phyloP scores from a whole-genome alignment of 2,329 filamentous ascomycete species.

The Aspergillus tanneri region DNA sequence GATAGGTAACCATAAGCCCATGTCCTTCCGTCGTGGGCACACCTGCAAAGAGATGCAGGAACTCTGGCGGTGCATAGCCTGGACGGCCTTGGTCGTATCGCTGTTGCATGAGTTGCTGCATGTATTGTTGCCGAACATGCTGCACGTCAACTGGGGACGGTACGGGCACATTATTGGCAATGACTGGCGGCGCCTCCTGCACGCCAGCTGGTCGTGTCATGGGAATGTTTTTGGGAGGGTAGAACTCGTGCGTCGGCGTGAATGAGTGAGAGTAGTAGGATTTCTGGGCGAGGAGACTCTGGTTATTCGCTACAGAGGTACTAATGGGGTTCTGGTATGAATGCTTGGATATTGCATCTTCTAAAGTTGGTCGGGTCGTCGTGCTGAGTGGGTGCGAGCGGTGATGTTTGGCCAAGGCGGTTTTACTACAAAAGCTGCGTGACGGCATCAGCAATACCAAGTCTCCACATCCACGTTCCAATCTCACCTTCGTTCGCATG shows the following conservation, averaged over 20 bases:
- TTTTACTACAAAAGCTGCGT: constrained; percentile 42
- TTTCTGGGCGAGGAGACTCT: too few relatives aligned
- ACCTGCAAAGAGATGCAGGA: constrained; percentile 27
- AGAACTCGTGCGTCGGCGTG: constrained; percentile 38
- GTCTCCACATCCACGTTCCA: too few relatives aligned
- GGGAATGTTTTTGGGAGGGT: constrained; percentile 35
- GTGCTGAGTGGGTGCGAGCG: too few relatives aligned
- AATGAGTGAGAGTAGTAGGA: constrained; percentile 34
- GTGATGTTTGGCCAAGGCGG: too few relatives aligned
- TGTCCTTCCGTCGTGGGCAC: constrained; percentile 32
- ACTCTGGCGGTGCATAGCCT: constrained; percentile 34
- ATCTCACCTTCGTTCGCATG: too few relatives aligned
- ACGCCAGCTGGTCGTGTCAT: constrained; percentile 33
- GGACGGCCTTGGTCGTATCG: constrained; percentile 32
- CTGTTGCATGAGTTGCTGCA: constrained; percentile 35
- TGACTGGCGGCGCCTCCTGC: constrained; percentile 31
- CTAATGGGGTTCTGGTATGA: too few relatives aligned
- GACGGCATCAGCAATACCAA: neutral
- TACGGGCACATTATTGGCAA: constrained; percentile 30
- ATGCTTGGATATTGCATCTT: too few relatives aligned
- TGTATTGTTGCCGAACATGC: constrained; percentile 32
- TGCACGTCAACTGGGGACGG: too few relatives aligned
- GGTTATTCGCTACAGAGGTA: too few relatives aligned
- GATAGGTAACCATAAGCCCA: constrained; percentile 36
- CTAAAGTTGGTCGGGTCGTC: too few relatives aligned